Evolutionary conservation across 352 stramenopile species (phyloP), one percentile per base, ranked within the genome.

Genomic region (Phytophthora hibernalis): DNA sequence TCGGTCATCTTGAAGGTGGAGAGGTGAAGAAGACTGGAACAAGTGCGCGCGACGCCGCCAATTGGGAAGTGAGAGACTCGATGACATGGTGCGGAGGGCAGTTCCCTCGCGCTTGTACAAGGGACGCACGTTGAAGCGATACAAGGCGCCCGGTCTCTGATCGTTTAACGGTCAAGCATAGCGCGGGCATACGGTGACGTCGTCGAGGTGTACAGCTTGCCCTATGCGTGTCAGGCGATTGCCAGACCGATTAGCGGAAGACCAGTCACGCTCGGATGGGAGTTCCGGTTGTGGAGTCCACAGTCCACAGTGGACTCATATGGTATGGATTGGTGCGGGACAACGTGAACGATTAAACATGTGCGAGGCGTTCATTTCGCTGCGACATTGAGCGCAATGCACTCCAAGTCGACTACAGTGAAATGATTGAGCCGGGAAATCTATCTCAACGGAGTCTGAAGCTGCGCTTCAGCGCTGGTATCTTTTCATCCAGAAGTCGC

Each of bases 111-210:
- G 30, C 22, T 21, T 61, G 53, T 13, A 55, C 45, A 50, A 64
- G 56, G 45, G 44, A 64, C 44, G 44, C 52, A 69, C 7, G 55
- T 70, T 70, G 62, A 70, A 70, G 62, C 55, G 62, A 70, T 61
- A 66, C 61, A 70, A 18, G 35, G 8, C 20, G 26, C 3, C 61
- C 61, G 33, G 53, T 69, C 62, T 69, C 44, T 64, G 45, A 24
- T 44, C 37, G 37, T 44, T 44, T 12, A 21, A 44, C 40, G 8
- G n/a, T 43, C 13, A 20, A 43, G 12, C 16, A n/a, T 43, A 15
- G 37, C n/a, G n/a, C n/a, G n/a, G n/a, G n/a, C n/a, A n/a, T 16
- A 11, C 37, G 37, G 15, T 47, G 18, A 24, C 16, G 18, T 24
- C 40, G 18, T 3, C 6, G 37, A 3, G 15, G 37, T 43, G 31